Base-by-base conservation (phyloP, 257 asterid genomes). In the Cynanchum wilfordii region DNA sequence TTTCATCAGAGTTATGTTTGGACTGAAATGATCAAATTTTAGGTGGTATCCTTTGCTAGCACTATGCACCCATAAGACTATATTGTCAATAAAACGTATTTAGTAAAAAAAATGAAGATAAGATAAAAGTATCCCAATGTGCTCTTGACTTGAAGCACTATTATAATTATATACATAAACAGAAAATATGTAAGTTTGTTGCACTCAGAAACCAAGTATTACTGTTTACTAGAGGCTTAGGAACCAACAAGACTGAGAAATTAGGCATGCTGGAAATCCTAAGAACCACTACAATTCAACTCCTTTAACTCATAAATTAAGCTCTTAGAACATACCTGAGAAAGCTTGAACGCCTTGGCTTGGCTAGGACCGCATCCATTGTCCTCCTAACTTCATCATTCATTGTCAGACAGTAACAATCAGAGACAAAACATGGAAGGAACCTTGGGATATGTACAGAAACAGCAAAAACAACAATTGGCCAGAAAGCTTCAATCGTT, bases 401-500 rank as follows among this genome's bases (percentile, higher is more conserved):
- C 89, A 85, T 78, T 27, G 97, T 82, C 52, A 76, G 25, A 51
- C 42, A 59, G 66, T 68, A 22, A 68, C 64, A 30, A 71, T 59
- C 68, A 73, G 22, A 25, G 27, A 5, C 27, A 16, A 56, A 44
- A 30, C 8, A 13, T 10, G 6, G 49, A n/a, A n/a, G n/a, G 42
- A 25, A 68, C 47, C 33, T 24, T 38, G 13, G 55, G 66, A 75
- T 42, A 65, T 20, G 29, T 47, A 19, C 57, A 68, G 59, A 33
- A 44, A 13, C 70, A 81, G 69, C 77, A 94, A 70, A 70, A 97
- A 85, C 71, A 94, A 72, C 70, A 91, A 66, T 79, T 94, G 97
- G 71, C 97, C 99, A 58, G 99, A 91, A 24, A 94, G 89, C 83
- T 94, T 97, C 83, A 94, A 73, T 73, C 99, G 88, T 83, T 94